Base-by-base conservation (phyloP, 73 alveolate genomes). In the Paramecium primaurelia region DNA sequence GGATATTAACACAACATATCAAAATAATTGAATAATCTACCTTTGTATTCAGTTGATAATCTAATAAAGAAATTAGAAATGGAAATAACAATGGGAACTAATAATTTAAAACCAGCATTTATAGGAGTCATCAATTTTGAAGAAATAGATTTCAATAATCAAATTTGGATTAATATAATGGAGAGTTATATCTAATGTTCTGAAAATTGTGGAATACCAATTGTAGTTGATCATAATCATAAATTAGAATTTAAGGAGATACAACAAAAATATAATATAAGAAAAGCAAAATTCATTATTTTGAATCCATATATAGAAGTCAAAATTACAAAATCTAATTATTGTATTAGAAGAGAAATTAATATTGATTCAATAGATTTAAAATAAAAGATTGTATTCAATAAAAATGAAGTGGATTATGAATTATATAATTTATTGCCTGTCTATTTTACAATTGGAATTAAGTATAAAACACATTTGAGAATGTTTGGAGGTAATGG, bases 31-130 rank as follows among this genome's bases (percentile, higher is more conserved):
- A 22, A 42, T 22, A 77, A 77, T 47, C 42, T 26, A 44, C 54
- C 51, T 28, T 18, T 71, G 3, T 71, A 71, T 71, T 34, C 86
- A 11, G 36, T 71, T 11, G 86, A 71, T 71, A 71, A 77, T 44
- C 28, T 77, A 77, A 44, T 40, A 12, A 20, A 37, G 69, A 77
- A 77, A 77, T 26, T 77, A 77, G 90, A 77, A 25, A 30, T 40
- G 71, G 73, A 77, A 47, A 40, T 77, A 20, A 77, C 90, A 1
- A 73, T 73, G 64, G 87, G 87, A 8, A 73, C 87, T 34, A 47
- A 77, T 44, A 60, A 34, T 40, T 8, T 40, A 2, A 77, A 77
- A 42, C 90, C 90, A 1, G 90, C 90, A 42, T 77, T 77, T 18
- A 44, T 77, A 25, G 90, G 90, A 9, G 9, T 47, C 2, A 44